Conservation (phyloP, 2,329 filamentous ascomycete genomes). For the Ophiostoma sp. region DNA sequence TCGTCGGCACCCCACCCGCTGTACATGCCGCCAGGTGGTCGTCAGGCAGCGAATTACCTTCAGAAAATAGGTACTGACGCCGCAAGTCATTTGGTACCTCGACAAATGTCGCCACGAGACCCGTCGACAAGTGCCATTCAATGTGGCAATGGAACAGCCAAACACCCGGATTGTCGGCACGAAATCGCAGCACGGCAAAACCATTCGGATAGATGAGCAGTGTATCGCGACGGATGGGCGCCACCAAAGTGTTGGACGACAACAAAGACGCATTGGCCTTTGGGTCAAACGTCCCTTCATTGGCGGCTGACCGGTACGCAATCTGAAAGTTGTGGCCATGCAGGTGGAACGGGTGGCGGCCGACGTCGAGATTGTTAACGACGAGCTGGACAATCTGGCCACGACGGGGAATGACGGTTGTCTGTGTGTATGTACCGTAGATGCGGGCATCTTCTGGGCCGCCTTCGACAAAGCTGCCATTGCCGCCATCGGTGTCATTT, state of each 20-base stretch:
- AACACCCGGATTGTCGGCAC: constrained; percentile 47
- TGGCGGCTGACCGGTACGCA: constrained; percentile 60
- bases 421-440: constrained; percentile 66
- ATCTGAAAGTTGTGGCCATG: constrained; percentile 32
- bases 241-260: constrained; percentile 39
- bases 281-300: constrained; percentile 46
- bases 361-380: constrained; percentile 42
- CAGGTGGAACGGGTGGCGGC: constrained; percentile 30
- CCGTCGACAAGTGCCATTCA: constrained; percentile 55
- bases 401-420: constrained; percentile 66
- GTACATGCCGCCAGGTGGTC: constrained; percentile 59
- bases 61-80: constrained; percentile 42
- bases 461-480: constrained; percentile 49
- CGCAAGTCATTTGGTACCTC: constrained; percentile 47
- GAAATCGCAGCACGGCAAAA: constrained; percentile 53
- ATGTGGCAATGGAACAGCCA: constrained; percentile 56
- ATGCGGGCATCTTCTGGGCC: constrained; percentile 38
- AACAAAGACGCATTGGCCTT: constrained; percentile 43
- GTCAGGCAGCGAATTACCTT: constrained; percentile 50
- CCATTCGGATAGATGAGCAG: constrained; percentile 46
- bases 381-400: constrained; percentile 66
- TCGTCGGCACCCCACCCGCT: constrained; percentile 20
- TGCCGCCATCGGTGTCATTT: too few relatives aligned
- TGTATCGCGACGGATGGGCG: constrained; percentile 58
- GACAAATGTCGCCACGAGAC: constrained; percentile 46